These are phyloP conservation scores for Botrytis byssoidea DNA, from an alignment of 2,329 filamentous ascomycete species.

Conservation along the genomic window DNA sequence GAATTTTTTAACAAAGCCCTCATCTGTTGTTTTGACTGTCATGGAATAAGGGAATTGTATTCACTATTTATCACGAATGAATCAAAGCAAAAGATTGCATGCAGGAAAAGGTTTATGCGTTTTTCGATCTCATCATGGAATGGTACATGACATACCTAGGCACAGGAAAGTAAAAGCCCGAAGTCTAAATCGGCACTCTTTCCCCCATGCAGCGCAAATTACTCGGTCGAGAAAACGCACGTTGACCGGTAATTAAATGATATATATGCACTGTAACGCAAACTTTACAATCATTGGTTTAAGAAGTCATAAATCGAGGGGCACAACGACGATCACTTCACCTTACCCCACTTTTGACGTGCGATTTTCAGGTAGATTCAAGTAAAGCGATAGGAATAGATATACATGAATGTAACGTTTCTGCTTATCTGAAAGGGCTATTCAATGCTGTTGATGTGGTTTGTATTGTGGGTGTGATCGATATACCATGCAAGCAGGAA, in stretches of 20 bases:
- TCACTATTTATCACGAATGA: neutral
- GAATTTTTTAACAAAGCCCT: rapidly evolving
- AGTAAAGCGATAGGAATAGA: neutral
- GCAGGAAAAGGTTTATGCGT: neutral
- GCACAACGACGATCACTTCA: neutral
- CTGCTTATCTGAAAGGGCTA: neutral
- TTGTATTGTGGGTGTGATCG: neutral
- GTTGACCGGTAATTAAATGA: neutral
- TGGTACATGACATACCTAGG: neutral
- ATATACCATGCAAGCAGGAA: neutral
- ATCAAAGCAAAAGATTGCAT: neutral
- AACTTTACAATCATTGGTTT: neutral
- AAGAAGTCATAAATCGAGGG: neutral
- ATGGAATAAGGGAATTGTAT: neutral
- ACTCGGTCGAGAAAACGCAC: neutral
- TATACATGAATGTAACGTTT: slow-evolving; percentile 18
- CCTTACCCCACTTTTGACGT: slow-evolving; percentile 13
- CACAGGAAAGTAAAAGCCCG: neutral
- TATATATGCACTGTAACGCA: neutral
- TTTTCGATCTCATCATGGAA: neutral
- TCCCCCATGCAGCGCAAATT: neutral
- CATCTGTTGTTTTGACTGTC: neutral
- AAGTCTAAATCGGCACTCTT: neutral
- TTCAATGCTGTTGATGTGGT: neutral
- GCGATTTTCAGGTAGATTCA: neutral